These are phyloP conservation scores for Paxillus ammoniavirescens DNA, from an alignment of 768 basidiomycete genomes.

Conservation along the genomic window DNA sequence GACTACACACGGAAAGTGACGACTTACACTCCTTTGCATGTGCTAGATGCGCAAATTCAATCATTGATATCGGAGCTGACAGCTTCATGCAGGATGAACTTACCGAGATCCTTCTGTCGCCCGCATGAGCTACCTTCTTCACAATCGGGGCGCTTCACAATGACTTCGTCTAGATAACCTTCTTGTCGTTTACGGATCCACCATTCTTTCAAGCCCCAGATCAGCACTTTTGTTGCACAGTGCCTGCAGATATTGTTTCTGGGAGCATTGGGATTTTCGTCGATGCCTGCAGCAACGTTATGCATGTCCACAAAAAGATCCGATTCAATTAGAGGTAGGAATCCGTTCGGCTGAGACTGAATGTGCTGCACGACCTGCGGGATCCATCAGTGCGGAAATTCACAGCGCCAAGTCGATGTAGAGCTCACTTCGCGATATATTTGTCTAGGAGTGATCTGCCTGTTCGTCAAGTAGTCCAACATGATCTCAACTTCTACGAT, in stretches of 20 bases:
- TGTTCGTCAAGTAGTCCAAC: constrained; percentile 72
- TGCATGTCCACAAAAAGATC: constrained; percentile 74
- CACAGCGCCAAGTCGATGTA: neutral
- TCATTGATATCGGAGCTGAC: constrained; percentile 1
- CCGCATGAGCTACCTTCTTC: constrained; percentile 57
- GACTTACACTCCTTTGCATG: constrained; percentile 77
- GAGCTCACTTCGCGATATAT: constrained; percentile 74
- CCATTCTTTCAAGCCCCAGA: constrained; percentile 79
- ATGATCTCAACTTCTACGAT: constrained; percentile 80
- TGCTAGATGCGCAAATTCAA: constrained; percentile 35
- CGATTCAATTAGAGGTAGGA: constrained; percentile 63
- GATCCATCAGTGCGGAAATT: constrained; percentile 2
- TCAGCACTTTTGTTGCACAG: constrained; percentile 72
- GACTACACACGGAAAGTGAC: neutral
- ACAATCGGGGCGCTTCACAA: constrained; percentile 68
- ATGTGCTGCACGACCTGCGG: constrained; percentile 61
- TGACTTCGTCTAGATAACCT: constrained; percentile 54
- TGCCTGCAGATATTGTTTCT: constrained; percentile 63
- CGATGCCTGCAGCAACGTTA: constrained; percentile 50
- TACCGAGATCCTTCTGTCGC: constrained; percentile 67
- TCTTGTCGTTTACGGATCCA: constrained; percentile 78
- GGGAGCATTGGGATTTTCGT: constrained; percentile 57
- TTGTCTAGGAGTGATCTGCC: constrained; percentile 60
- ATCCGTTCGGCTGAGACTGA: constrained; percentile 58
- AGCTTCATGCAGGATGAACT: constrained; percentile 22